phyloP scores from a whole-genome alignment of 1,284 basidiomycete species.

The Leccinum pachyderme region DNA sequence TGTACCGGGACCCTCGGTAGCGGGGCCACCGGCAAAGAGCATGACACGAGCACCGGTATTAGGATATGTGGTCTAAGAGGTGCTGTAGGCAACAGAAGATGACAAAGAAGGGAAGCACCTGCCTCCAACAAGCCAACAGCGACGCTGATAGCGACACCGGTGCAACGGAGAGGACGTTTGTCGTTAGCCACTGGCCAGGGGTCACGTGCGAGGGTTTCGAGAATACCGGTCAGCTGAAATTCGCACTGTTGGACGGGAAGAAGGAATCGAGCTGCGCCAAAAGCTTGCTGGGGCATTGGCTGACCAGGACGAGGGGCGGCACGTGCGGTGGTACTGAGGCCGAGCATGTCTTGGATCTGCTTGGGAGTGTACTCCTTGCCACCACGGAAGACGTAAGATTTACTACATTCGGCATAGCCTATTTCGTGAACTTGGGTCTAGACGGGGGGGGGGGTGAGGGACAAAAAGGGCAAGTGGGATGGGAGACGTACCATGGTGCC shows the following conservation, averaged over 20 bases:
- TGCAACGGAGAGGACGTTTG: constrained; percentile 93
- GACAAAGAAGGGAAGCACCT: constrained; percentile 15
- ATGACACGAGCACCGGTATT: constrained; percentile 97
- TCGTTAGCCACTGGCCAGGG: constrained; percentile 98
- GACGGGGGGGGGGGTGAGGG: constrained; percentile 5
- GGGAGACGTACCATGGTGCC: constrained; percentile 84
- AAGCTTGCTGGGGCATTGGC: constrained; percentile 79
- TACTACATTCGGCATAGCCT: constrained; percentile 94
- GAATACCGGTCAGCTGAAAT: constrained; percentile 93
- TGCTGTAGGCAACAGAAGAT: constrained; percentile 1
- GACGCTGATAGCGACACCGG: constrained; percentile 92
- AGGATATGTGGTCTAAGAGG: constrained; percentile 78
- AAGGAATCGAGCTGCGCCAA: constrained; percentile 91
- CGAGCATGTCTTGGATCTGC: constrained; percentile 98
- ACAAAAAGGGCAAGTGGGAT: not conserved
- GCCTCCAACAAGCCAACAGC: constrained; percentile 94
- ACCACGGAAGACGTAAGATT: constrained; percentile 98
- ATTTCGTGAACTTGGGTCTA: constrained; percentile 99
- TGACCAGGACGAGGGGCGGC: constrained; percentile 84
- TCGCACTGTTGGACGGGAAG: constrained; percentile 93
- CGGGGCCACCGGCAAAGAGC: constrained; percentile 96
- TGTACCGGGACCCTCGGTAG: constrained; percentile 96
- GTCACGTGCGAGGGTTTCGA: constrained; percentile 88
- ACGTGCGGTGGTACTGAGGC: constrained; percentile 71
- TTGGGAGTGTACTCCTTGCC: constrained; percentile 98